These are phyloP conservation scores for Pleodorina starrii DNA, from an alignment of 139 green algal genomes.

Conservation along the genomic window DNA sequence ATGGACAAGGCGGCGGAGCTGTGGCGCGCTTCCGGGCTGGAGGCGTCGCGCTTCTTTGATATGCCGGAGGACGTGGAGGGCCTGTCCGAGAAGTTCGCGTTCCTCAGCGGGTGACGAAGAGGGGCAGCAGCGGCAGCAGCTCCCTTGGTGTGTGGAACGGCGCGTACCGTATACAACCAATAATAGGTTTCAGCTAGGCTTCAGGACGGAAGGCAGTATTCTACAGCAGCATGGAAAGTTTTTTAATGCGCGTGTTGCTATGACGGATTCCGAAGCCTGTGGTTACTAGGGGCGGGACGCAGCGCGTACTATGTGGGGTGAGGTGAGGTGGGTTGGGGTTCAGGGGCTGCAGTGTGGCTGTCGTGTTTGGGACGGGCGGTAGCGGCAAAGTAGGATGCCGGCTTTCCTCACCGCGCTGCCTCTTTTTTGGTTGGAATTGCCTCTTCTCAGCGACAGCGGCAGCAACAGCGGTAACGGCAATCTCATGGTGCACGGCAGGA, in stretches of 20 bases:
- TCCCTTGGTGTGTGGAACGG: no score
- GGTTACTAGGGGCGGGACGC: not conserved
- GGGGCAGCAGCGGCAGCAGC: not conserved
- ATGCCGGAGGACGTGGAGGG: conserved; percentile 9
- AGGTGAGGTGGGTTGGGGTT: not conserved
- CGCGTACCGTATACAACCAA: no score
- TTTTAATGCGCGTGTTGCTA: not conserved
- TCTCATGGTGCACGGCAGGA: conserved; percentile 15
- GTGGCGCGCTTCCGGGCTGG: conserved; percentile 24
- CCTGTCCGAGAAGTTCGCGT: not conserved
- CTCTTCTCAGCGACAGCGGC: no score
- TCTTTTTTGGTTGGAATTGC: not conserved
- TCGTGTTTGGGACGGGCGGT: no score
- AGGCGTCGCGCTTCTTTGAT: not conserved
- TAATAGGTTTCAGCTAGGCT: not conserved
- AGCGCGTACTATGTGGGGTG: not conserved
- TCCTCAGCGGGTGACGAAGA: conserved; percentile 17
- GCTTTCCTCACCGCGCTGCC: not conserved
- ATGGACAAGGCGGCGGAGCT: conserved; percentile 32
- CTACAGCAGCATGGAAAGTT: not conserved
- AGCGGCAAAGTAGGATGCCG: no score
- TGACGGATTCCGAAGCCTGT: no score
- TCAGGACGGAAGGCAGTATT: not conserved
- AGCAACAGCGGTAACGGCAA: not conserved
- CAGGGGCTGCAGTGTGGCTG: not conserved